Conservation (phyloP, 495 filamentous ascomycete species). For the Talaromyces wortmannii region DNA sequence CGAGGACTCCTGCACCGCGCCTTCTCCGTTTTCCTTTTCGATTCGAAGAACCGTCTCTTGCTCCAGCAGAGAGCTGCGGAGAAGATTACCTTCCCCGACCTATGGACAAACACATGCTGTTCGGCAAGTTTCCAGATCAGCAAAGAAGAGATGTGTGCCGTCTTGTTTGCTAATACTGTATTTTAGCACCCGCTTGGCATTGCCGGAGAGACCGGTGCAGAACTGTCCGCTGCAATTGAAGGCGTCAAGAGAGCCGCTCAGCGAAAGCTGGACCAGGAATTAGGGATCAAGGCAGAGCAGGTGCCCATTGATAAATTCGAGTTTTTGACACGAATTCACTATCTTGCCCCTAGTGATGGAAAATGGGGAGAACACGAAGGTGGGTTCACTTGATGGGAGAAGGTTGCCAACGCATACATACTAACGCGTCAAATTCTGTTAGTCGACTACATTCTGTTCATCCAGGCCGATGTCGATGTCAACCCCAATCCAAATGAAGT, state of each 20-base stretch:
- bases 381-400: conserved; percentile 35
- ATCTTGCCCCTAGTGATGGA: conserved; percentile 93
- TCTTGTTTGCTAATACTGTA: background rate
- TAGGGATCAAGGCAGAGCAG: conserved; percentile 84
- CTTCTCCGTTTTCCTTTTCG: conserved; percentile 97
- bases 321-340: conserved; percentile 96
- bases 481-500: conserved; percentile 82
- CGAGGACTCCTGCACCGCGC: conserved; percentile 92
- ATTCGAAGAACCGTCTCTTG: conserved; percentile 77
- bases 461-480: conserved; percentile 85
- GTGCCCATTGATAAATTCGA: conserved; percentile 89
- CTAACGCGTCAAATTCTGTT: conserved; percentile 7
- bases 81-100: conserved; percentile 98
- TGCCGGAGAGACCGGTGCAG: conserved; percentile 81
- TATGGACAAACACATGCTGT: conserved; percentile 99
- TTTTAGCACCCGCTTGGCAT: conserved; percentile 74
- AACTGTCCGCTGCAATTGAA: conserved; percentile 68
- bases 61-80: conserved; percentile 93
- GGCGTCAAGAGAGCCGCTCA: conserved; percentile 88
- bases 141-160: background rate
- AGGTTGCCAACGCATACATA: background rate
- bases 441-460: conserved; percentile 99
- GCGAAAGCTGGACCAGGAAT: conserved; percentile 88
- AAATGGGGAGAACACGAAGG: conserved; percentile 99
- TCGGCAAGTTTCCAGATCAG: conserved; percentile 32